A percentile compares a stretch with the other conserved stretches of the same genome.
These are phyloP conservation scores for Russula olivacea DNA, from an alignment of 768 basidiomycete genomes.

Conservation along the genomic window DNA sequence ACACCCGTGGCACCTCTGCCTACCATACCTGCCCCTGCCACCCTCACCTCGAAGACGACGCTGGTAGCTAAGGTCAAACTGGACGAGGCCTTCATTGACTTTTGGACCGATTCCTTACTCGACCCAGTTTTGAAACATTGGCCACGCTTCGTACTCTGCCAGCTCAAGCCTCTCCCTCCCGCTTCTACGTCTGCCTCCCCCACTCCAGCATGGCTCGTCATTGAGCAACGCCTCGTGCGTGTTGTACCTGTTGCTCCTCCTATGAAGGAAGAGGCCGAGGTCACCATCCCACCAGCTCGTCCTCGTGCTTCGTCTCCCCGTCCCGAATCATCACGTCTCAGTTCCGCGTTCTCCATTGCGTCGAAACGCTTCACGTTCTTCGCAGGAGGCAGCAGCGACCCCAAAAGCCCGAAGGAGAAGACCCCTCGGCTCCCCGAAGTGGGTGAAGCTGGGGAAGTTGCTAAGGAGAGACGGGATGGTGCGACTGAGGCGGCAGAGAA, in stretches of 20 bases:
- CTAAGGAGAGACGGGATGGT: conserved; percentile 29
- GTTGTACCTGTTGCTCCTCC: conserved; percentile 29
- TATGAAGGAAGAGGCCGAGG: conserved; percentile 7
- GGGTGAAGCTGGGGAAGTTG: conserved; percentile 67
- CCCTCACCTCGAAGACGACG: conserved; percentile 34
- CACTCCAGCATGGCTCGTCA: conserved; percentile 57
- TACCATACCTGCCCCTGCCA: conserved; percentile 3
- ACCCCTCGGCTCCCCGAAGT: conserved; percentile 36
- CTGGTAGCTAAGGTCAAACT: conserved; percentile 48
- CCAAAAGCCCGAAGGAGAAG: conserved; percentile 32
- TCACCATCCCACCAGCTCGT: not conserved
- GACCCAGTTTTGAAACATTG: conserved; percentile 60
- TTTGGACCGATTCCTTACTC: conserved; percentile 69
- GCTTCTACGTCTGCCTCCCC: conserved; percentile 30
- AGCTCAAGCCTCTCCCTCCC: conserved; percentile 42
- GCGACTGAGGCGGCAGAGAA: conserved; percentile 17
- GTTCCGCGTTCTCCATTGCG: conserved; percentile 40
- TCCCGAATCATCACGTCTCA: conserved; percentile 30
- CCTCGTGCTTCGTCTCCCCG: conserved; percentile 31
- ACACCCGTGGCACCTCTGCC: conserved; percentile 8
- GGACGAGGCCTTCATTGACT: conserved; percentile 80
- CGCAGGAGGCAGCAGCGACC: conserved; percentile 28
- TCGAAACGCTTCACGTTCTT: conserved; percentile 64
- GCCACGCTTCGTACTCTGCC: conserved; percentile 68
- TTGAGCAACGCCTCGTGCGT: conserved; percentile 54